A percentile compares a stretch with the other conserved stretches of the same genome.
Evolutionary conservation across 2,329 filamentous ascomycete species (phyloP).

Genomic region (Cephalotrichum gorgonifer): DNA sequence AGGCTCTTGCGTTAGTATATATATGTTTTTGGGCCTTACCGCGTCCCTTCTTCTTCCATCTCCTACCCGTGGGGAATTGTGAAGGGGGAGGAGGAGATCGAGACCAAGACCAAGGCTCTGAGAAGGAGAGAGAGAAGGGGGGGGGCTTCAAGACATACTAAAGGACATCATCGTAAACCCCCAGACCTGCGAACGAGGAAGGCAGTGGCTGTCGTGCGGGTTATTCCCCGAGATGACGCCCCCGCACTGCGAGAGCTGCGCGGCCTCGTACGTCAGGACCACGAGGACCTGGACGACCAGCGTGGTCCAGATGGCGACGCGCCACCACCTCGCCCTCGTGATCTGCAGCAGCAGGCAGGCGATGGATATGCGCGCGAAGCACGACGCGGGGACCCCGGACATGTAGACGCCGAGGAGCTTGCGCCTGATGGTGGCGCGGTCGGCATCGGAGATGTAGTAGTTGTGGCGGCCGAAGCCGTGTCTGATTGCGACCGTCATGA

Average conservation of each 20-base stretch:
- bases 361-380: background rate
- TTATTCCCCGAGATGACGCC: background rate
- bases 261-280: background rate
- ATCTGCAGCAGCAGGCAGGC: background rate
- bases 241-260: background rate
- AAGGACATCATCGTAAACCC: constrained; percentile 1
- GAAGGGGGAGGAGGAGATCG: no score
- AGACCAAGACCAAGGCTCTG: background rate
- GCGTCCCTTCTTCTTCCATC: no score
- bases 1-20: background rate
- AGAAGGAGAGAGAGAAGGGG: background rate
- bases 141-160: background rate
- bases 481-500: constrained; percentile 1
- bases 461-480: constrained; percentile 1
- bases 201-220: background rate
- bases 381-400: background rate
- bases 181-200: background rate
- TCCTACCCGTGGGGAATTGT: no score
- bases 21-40: no score
- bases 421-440: background rate
- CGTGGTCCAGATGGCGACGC: background rate
- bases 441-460: background rate
- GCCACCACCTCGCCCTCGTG: background rate
- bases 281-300: background rate
- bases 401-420: background rate